Conservation (phyloP, 345 rosid genomes). For the Salix caprea region DNA sequence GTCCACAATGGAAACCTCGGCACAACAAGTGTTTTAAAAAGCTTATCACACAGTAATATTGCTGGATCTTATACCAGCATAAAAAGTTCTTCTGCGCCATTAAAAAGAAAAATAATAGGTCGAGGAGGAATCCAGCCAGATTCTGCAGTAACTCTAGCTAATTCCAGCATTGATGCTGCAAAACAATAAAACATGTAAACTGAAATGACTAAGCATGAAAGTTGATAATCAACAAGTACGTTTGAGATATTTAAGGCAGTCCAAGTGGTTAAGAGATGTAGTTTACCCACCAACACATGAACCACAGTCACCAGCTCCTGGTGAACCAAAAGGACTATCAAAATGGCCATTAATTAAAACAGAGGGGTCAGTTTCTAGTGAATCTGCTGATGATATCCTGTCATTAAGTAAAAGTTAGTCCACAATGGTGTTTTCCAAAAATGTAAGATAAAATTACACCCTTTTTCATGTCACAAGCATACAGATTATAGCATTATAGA, state of each 20-base stretch:
- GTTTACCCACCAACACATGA: slow-evolving; percentile 81
- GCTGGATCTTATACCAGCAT: slow-evolving; percentile 48
- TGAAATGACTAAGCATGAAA: slow-evolving; percentile 8
- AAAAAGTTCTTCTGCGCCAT: slow-evolving; percentile 95
- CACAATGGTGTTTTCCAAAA: neutral
- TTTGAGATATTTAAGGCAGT: neutral
- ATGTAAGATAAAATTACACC: neutral
- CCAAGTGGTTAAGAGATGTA: neutral
- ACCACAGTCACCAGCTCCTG: slow-evolving; percentile 97
- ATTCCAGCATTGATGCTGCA: slow-evolving; percentile 88
- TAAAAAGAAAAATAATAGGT: slow-evolving; percentile 86
- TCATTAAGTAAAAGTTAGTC: slow-evolving; percentile 20
- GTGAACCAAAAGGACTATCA: slow-evolving; percentile 87
- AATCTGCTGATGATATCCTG: slow-evolving; percentile 74
- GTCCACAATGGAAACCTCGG: neutral
- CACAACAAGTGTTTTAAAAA: neutral
- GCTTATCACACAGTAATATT: neutral
- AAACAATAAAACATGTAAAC: slow-evolving; percentile 7
- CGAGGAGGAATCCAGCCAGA: slow-evolving; percentile 82
- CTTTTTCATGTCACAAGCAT: neutral
- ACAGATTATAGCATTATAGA: neutral
- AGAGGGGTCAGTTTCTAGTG: slow-evolving; percentile 63
- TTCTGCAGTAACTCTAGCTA: slow-evolving; percentile 75
- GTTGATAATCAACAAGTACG: neutral
- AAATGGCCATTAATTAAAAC: slow-evolving; percentile 92